Evolutionary conservation across 306 rosid genomes (phyloP), one percentile per base, ranked within the genome.

Genomic region (Sicyos baderoa): DNA sequence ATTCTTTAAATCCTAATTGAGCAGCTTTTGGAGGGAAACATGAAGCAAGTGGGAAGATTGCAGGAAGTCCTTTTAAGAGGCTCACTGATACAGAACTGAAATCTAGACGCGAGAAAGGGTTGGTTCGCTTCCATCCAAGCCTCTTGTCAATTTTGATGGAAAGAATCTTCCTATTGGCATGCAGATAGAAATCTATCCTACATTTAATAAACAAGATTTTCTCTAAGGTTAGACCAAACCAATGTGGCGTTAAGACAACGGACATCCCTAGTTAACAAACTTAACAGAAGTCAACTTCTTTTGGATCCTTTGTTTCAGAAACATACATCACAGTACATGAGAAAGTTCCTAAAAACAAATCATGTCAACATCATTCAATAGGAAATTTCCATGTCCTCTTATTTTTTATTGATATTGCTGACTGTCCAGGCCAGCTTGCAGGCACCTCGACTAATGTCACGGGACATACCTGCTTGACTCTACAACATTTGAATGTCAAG

Each of bases 321-420:
- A 63, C 53, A 64, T 44, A 19, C 70, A 18, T 32, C 37, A 32
- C 37, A 64, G 35, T 47, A 47, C 19, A 13, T 2, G 54, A 66
- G 32, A 21, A 65, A 66, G 55, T 66, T 66, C 55, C 40, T 44
- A 44, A 66, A 66, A 22, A 13, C 70, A 47, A 66, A 47, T 66
- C 55, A 35, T 6, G 42, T 35, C 42, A 35, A 35, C 1, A 35
- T 35, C 1, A 35, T 35, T 35, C 42, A 64, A 66, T 14, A 66
- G 51, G 40, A 47, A 65, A 45, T 65, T n/a, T n/a, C n/a, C n/a
- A n/a, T n/a, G n/a, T n/a, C n/a, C n/a, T n/a, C n/a, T n/a, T n/a
- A n/a, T n/a, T n/a, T n/a, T n/a, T n/a, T n/a, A n/a, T n/a, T n/a
- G n/a, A n/a, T n/a, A n/a, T n/a, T n/a, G n/a, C n/a, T n/a, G n/a